Evolutionary conservation across 2,329 filamentous ascomycete genomes (phyloP).

Genomic region (Sclerotinia glacialis): DNA sequence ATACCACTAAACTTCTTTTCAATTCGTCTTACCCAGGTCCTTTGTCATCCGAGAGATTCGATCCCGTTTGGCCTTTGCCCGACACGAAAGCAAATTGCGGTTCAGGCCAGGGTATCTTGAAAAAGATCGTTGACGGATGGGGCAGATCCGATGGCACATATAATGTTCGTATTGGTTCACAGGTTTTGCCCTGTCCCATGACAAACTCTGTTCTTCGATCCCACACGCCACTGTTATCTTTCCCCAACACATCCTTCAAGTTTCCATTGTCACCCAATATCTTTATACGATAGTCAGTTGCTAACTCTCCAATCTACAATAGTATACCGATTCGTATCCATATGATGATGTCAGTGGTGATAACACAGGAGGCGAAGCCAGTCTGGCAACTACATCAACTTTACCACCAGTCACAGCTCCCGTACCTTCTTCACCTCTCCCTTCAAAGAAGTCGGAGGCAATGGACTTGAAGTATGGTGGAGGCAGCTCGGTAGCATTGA

Average conservation of each 20-base stretch:
- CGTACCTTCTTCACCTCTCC: not conserved
- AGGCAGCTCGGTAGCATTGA: slow-evolving; percentile 8
- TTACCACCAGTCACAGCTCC: not conserved
- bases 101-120: slow-evolving; percentile 25
- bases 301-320: not conserved
- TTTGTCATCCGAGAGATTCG: slow-evolving; percentile 33
- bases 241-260: no score
- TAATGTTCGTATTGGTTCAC: slow-evolving; percentile 13
- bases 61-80: slow-evolving; percentile 29
- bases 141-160: slow-evolving; percentile 24
- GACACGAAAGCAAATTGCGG: slow-evolving; percentile 29
- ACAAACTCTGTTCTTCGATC: not conserved
- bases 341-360: slow-evolving; percentile 26
- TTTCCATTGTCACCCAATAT: not conserved
- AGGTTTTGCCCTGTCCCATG: not conserved
- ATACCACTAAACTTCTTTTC: slow-evolving; percentile 42
- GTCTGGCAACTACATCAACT: not conserved
- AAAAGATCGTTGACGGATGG: slow-evolving; percentile 26
- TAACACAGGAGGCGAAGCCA: slow-evolving; percentile 23
- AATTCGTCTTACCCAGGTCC: slow-evolving; percentile 46
- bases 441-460: slow-evolving; percentile 14
- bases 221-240: not conserved
- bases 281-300: no score
- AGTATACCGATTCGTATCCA: slow-evolving; percentile 29
- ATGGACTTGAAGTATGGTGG: slow-evolving; percentile 10